These are phyloP conservation scores for Rhizophagus clarus DNA, from an alignment of 192 early-diverging fungal genomes.

Conservation along the genomic window DNA sequence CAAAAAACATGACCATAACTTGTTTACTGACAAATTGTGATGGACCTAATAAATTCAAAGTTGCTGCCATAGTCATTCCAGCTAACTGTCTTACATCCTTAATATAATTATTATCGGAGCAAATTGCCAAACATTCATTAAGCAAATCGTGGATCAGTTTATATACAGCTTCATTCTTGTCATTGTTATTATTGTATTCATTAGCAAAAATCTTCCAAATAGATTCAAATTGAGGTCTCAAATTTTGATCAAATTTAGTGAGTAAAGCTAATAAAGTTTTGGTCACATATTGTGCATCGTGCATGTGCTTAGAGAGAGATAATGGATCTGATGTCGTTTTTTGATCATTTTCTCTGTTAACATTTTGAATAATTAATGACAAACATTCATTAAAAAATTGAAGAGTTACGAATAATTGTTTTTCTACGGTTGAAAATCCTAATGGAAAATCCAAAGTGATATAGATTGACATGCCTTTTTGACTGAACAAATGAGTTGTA, in stretches of 20 bases:
- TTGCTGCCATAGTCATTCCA: constrained; percentile 42
- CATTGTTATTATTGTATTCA: background rate
- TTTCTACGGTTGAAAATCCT: constrained; percentile 32
- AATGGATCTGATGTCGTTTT: background rate
- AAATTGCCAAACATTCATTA: constrained; percentile 31
- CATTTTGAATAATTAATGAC: background rate
- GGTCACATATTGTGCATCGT: constrained; percentile 40
- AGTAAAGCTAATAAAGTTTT: constrained; percentile 44
- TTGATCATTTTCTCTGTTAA: background rate
- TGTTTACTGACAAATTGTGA: constrained; percentile 24
- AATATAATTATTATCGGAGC: constrained; percentile 23
- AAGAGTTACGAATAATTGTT: constrained; percentile 24
- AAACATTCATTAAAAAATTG: constrained; percentile 30
- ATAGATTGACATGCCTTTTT: constrained; percentile 41
- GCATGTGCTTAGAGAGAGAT: constrained; percentile 32
- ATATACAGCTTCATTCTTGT: background rate
- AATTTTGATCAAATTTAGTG: constrained; percentile 23
- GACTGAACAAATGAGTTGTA: constrained; percentile 16
- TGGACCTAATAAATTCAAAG: constrained; percentile 31
- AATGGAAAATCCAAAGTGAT: constrained; percentile 38
- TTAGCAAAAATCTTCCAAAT: background rate
- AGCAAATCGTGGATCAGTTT: constrained; percentile 26
- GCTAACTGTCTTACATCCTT: constrained; percentile 46
- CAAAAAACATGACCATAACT: constrained; percentile 35
- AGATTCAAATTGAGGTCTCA: constrained; percentile 22